phyloP scores from a whole-genome alignment of 2,329 filamentous ascomycete genomes.

The Exophiala sp. region DNA sequence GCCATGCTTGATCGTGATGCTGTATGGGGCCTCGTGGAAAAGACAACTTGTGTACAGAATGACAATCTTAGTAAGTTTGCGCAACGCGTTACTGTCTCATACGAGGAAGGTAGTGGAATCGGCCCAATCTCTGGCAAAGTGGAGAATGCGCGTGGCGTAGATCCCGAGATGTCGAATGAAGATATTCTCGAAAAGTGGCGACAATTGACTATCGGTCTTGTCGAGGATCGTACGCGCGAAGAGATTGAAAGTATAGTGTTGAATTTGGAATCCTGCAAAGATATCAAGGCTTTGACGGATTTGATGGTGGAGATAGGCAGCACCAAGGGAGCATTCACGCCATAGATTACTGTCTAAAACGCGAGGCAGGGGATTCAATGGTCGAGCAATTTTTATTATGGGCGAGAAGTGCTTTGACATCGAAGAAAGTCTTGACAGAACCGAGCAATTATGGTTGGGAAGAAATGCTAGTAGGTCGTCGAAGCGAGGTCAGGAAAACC shows the following conservation, averaged over 20 bases:
- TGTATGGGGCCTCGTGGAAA: slow-evolving; percentile 36
- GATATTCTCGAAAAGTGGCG: slow-evolving; percentile 39
- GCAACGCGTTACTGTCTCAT: slow-evolving; percentile 24
- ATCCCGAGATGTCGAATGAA: slow-evolving; percentile 36
- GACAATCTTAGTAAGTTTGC: slow-evolving; percentile 18
- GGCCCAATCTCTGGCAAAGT: slow-evolving; percentile 10
- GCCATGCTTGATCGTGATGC: slow-evolving; percentile 35
- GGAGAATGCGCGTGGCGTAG: slow-evolving; percentile 32
- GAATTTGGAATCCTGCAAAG: slow-evolving; percentile 29
- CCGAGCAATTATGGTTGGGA: too few relatives aligned
- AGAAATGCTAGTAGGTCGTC: too few relatives aligned
- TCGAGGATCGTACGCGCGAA: slow-evolving; percentile 30
- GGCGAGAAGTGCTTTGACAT: too few relatives aligned
- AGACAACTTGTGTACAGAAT: slow-evolving; percentile 27
- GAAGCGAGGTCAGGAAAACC: too few relatives aligned
- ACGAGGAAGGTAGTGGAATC: slow-evolving; percentile 26
- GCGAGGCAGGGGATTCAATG: too few relatives aligned
- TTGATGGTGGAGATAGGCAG: slow-evolving; percentile 7
- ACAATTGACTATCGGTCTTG: slow-evolving; percentile 29
- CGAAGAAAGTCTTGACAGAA: too few relatives aligned
- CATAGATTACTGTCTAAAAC: too few relatives aligned
- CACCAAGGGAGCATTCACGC: too few relatives aligned
- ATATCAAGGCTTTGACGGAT: slow-evolving; percentile 26
- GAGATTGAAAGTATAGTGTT: slow-evolving; percentile 34
- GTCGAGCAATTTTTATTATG: too few relatives aligned